phyloP scores from a whole-genome alignment of 1,284 basidiomycete species.

The Trametes hirsuta region DNA sequence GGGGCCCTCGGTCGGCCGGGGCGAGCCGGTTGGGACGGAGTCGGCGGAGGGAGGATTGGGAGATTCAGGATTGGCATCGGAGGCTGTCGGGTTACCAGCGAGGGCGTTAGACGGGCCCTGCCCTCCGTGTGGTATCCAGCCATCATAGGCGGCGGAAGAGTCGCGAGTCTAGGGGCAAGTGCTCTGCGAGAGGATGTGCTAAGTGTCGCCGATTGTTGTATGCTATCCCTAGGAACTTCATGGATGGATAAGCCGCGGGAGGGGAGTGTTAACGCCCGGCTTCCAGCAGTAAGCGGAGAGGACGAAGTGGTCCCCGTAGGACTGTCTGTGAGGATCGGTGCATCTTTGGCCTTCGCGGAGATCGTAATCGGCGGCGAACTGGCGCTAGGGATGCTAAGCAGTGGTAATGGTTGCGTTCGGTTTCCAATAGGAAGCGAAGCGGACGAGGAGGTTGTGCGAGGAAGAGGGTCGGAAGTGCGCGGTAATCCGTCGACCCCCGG shows the following conservation, averaged over 20 bases:
- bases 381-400: too few species aligned
- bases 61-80: constrained; percentile 54
- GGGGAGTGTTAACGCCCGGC: constrained; percentile 4
- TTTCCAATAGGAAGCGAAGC: neutral
- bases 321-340: too few species aligned
- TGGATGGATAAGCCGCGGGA: constrained; percentile 4
- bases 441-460: neutral
- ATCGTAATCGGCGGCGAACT: too few species aligned
- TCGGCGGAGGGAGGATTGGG: constrained; percentile 44
- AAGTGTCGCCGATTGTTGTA: constrained; percentile 1
- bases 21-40: constrained; percentile 28
- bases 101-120: constrained; percentile 52
- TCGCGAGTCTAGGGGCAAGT: constrained; percentile 34
- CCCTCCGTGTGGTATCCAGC: constrained; percentile 36
- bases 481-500: constrained; percentile 39
- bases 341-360: too few species aligned
- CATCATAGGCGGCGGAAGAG: constrained; percentile 38
- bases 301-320: neutral
- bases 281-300: neutral
- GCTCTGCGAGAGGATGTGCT: constrained; percentile 25
- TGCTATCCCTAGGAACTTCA: neutral
- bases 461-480: neutral
- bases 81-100: constrained; percentile 50
- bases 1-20: constrained; percentile 31
- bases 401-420: too few species aligned